Base-by-base conservation (phyloP, 2,329 filamentous ascomycete species). In the Tolypocladium tundrense region DNA sequence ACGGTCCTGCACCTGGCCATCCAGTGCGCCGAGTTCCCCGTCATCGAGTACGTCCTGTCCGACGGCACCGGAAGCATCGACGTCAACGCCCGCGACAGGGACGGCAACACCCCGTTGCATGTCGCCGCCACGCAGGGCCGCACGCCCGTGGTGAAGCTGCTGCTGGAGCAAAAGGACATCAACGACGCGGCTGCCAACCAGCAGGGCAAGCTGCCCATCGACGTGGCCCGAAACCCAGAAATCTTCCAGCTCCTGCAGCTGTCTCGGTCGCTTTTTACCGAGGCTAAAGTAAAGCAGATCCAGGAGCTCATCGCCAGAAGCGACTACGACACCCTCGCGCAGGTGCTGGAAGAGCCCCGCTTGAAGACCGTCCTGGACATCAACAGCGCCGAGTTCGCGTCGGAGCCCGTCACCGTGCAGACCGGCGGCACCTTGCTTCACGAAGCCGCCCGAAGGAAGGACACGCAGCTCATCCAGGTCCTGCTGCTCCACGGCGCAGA, bases 171-270 rank as follows among this genome's bases (percentile, higher is more conserved):
- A 64, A 83, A 86, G 51, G 85, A 82, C 52, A 90, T 97, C 74
- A 96, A 97, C 68, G 94, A 99, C 70, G 87, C 91, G 8, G 78
- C 95, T 54, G 78, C 87, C 57, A 99, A 99, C 74, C 86, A 87
- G 67, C 86, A 90, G 58, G 91, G 91, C 56, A 91, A 92, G 67
- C 83, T 91, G 4, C 87, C 94, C 6, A 83, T 97, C 55, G 94
- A 99, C 67, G 79, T 97, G 48, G 91, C 94, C 5, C 86, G 92
- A 43, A 97, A 87, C 33, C 91, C 94, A 1, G 93, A 97, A 21
- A 97, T 97, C 58, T 97, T 96, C 75, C 92, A 97, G 73, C 87
- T 93, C 67, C 80, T 99, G 56, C 94, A 99, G 72, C 85, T 97
- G 19, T 87, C 91, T 10, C 84, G 92, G 51, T 96, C 92, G 5